Evolutionary conservation across 495 filamentous ascomycete species (phyloP).

Genomic region (Elaphomyces granulatus): DNA sequence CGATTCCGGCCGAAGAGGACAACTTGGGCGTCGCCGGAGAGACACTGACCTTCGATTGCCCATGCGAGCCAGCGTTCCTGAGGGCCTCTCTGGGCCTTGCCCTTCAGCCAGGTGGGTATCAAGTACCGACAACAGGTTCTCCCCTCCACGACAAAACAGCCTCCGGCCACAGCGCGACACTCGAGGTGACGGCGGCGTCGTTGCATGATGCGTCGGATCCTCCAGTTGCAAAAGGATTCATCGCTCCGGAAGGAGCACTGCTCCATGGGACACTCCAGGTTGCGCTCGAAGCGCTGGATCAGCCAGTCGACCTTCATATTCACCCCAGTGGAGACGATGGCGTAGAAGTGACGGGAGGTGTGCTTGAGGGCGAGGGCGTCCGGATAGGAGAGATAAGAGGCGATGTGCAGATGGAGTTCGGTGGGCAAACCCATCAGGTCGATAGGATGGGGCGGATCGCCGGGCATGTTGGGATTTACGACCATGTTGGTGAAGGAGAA

Average conservation of each 20-base stretch:
- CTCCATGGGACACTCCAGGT: conserved; percentile 35
- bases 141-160: conserved; percentile 25
- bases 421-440: conserved; percentile 37
- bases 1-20: background rate
- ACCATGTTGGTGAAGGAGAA: conserved; percentile 3
- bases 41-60: conserved; percentile 24
- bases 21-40: background rate
- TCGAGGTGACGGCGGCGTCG: conserved; percentile 29
- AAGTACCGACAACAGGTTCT: conserved; percentile 22
- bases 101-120: conserved; percentile 23
- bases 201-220: conserved; percentile 30
- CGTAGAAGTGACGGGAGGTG: conserved; percentile 45
- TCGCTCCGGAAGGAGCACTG: conserved; percentile 34
- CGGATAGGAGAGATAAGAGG: conserved; percentile 61
- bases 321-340: conserved; percentile 50
- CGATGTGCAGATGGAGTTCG: conserved; percentile 59
- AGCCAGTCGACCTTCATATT: conserved; percentile 54
- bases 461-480: too few relatives aligned
- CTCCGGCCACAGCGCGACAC: conserved; percentile 16
- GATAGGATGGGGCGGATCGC: too few relatives aligned
- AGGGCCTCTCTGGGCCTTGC: conserved; percentile 5
- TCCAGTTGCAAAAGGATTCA: conserved; percentile 28
- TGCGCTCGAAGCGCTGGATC: conserved; percentile 38
- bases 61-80: conserved; percentile 3
- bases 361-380: conserved; percentile 60